Base-by-base conservation (phyloP, 345 rosid species). In the Nasturtium officinale region DNA sequence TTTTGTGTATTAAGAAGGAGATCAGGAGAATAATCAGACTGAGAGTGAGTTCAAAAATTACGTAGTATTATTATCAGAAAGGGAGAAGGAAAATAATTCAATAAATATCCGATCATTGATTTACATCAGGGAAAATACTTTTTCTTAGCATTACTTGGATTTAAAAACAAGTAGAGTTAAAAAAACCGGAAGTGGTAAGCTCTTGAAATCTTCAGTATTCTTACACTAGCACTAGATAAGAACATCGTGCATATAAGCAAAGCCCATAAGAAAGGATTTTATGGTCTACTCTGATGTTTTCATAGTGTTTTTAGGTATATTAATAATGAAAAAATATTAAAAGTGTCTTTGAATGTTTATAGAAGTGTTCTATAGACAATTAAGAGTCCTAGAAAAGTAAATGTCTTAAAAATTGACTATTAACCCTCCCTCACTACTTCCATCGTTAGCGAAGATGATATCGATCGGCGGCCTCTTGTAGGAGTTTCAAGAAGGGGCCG, bases 151-250 rank as follows among this genome's bases (percentile, higher is more conserved):
- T 65, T 37, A 28, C 35, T 29, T 65, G 16, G 32, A 37, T 47
- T 48, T 26, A 23, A 57, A 66, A 37, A 66, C 43, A 66, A 29
- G 9, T 40, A 60, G 20, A 66, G 60, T 74, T 38, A n/a, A 13
- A 50, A 28, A 33, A 12, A 67, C 64, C 75, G 77, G 32, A 66
- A 75, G 26, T 52, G 79, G 65, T 81, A 73, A 69, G 83, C 86
- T 73, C 87, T 91, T 16, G 89, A 86, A 71, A 94, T 91, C 97
- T 89, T 94, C 85, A 94, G 78, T 81, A 97, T 87, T 87, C 80
- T 86, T 64, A 91, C n/a, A n/a, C n/a, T n/a, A n/a, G n/a, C 97
- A 29, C 82, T 69, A n/a, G 95, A 89, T 77, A 94, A 81, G 77
- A 91, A 94, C 95, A 94, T 86, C 87, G 97, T 94, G 58, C 73